Base-by-base conservation (phyloP, 2,329 filamentous ascomycete genomes). In the Colletotrichum liaoningense region DNA sequence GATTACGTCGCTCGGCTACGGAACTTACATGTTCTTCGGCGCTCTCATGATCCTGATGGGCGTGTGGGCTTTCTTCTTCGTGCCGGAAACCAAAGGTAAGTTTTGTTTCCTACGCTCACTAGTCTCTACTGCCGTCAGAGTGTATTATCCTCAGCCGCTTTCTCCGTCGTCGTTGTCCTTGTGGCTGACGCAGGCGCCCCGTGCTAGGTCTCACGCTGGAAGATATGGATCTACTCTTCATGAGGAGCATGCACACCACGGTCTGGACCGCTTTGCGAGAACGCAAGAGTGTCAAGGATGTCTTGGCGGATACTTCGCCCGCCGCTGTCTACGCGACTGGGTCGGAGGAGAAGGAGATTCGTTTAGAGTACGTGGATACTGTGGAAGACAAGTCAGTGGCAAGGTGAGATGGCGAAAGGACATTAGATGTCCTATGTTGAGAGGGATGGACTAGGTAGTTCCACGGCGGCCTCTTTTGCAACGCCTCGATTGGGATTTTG, bases 1-100 rank as follows among this genome's bases (percentile, higher is more conserved):
- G 83, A 81, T 84, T n/a, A 81, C 79, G 6, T 77, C 77, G 8
- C 77, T 84, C 2, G 80, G 81, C 1, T 88, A 86, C 74, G 87
- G 87, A 8, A 55, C 22, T 5, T 65, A 57, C 52, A 30, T 22
- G 14, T 38, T 65, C 12, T 42, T 65, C n/a, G 63, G 63, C 5
- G 19, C 54, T 19, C 54, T 30, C 54, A 46, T 59, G 54, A 46
- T 66, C 33, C 26, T 42, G 11, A 66, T 66, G 54, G 54, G 33
- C 19, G 28, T 59, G 8, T 59, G 33, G 54, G 54, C 63, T 16
- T 66, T 42, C 52, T 59, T 28, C 33, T 66, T 57, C 33, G 38
- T 59, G 3, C 33, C 33, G 2, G 63, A 66, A 26, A 66, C 63
- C 63, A 66, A 66, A 30, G 30, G 52, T n/a, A 46, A 26, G 46